phyloP scores from a whole-genome alignment of 78 protist species.

The Dictyostelium capitatum region DNA sequence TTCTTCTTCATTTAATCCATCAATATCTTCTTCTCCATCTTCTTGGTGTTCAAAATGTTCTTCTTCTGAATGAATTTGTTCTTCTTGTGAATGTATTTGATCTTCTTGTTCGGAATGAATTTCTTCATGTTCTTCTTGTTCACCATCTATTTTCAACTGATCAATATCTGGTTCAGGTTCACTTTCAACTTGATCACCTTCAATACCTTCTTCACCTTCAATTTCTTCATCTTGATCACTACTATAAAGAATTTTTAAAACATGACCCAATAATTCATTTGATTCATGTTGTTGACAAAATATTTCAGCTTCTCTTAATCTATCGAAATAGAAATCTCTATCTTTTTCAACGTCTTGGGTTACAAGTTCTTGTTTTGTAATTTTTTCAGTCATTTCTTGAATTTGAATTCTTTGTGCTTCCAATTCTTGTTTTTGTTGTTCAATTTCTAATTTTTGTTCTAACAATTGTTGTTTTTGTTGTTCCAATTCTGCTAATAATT shows the following conservation, averaged over 20 bases:
- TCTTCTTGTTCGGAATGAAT: conserved; percentile 6
- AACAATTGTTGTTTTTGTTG: not conserved
- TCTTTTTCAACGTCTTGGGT: conserved; percentile 86
- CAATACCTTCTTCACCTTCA: not conserved
- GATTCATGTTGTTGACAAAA: conserved; percentile 81
- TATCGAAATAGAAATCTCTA: conserved; percentile 88
- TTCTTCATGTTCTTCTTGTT: conserved; percentile 12
- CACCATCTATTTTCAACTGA: not conserved
- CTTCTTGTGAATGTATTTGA: not conserved
- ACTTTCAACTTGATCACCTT: not conserved
- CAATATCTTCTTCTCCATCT: not conserved
- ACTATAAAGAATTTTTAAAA: conserved; percentile 63
- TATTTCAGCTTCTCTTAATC: conserved; percentile 88
- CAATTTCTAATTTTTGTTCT: not conserved
- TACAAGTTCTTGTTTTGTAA: conserved; percentile 22
- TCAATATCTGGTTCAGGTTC: conserved; percentile 33
- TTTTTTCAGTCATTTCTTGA: conserved; percentile 41
- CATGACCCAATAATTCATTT: not conserved
- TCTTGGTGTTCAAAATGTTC: conserved; percentile 3
- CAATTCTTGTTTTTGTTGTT: conserved; percentile 19
- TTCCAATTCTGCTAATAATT: not conserved
- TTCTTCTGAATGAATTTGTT: not conserved
- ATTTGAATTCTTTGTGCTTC: conserved; percentile 13
- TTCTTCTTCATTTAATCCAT: conserved; percentile 34
- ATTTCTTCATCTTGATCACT: conserved; percentile 10